These are phyloP conservation scores for Leccinum uliginosum DNA, from an alignment of 768 basidiomycete species.

Conservation along the genomic window DNA sequence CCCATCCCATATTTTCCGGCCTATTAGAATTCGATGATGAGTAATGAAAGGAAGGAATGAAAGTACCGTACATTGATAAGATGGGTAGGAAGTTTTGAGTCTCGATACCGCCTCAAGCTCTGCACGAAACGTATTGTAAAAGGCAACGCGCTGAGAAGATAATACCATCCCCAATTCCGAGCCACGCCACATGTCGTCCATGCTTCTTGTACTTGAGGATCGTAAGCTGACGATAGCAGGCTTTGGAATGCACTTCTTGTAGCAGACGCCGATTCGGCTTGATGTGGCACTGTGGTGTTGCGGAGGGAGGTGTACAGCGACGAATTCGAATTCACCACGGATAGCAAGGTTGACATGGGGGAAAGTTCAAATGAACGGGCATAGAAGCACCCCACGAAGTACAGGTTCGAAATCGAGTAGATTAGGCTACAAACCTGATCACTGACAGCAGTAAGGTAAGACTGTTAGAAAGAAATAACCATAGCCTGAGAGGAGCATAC, in stretches of 20 bases:
- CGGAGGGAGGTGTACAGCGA: not conserved
- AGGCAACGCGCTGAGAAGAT: slow-evolving; percentile 58
- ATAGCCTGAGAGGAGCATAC: slow-evolving; percentile 40
- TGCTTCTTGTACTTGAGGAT: slow-evolving; percentile 37
- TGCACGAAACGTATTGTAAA: slow-evolving; percentile 77
- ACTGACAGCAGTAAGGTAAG: slow-evolving; percentile 31
- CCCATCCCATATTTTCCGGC: slow-evolving; percentile 79
- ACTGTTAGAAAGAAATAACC: not conserved
- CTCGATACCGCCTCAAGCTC: slow-evolving; percentile 79
- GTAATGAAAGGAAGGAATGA: not conserved
- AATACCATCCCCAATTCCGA: slow-evolving; percentile 57
- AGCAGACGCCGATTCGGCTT: not conserved
- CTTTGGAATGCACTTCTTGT: not conserved
- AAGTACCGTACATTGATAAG: slow-evolving; percentile 66
- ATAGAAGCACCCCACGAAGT: slow-evolving; percentile 73
- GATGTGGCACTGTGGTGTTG: not conserved
- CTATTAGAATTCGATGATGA: slow-evolving; percentile 34
- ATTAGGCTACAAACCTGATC: slow-evolving; percentile 78
- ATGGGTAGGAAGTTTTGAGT: slow-evolving; percentile 71
- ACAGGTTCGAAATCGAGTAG: slow-evolving; percentile 69
- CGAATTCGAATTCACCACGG: not conserved
- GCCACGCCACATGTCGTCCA: slow-evolving; percentile 39
- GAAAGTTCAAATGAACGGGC: slow-evolving; percentile 15
- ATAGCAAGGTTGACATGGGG: not conserved
- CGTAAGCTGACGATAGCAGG: slow-evolving; percentile 9